Base-by-base conservation (phyloP, 2,329 filamentous ascomycete genomes). In the Rhinocladiella mackenziei region DNA sequence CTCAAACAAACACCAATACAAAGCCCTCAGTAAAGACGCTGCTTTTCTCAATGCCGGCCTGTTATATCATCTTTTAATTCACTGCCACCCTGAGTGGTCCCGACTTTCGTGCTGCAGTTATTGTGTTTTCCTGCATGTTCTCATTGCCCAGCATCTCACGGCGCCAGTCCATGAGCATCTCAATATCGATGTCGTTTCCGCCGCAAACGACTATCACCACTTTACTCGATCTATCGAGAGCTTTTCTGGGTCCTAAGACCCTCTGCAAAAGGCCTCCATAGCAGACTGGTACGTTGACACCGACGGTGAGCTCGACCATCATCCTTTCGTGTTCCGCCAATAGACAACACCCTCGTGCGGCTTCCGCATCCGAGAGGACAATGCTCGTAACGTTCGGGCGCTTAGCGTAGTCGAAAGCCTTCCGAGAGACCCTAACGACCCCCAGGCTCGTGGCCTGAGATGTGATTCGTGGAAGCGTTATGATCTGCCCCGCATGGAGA, bases 171-270 rank as follows among this genome's bases (percentile, higher is more conserved):
- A 72, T 68, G 39, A 88, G 66, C 59, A 81, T 74, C 25, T 76
- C 73, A 47, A 83, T 62, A 2, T 76, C 78, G 22, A 86, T 75
- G 61, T 80, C 80, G 15, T 76, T 81, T 4, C 85, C 85, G 33
- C 91, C 89, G 59, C 91, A 96, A 5, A 96, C 80, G 19, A 94
- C 74, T 37, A 96, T 70, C 1, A 96, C 88, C 4, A 95, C 76
- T 53, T 85, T 86, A 62, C 80, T 84, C 46, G 75, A 67, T 1
- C 72, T 69, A 65, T 75, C 81, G 51, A 87, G 74, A 23, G 37
- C 37, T 25, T 44, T 45, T 11, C 31, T 33, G 4, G 31, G 5
- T 11, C 13, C 17, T 15, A 33, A 19, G 15, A 33, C 31, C 9
- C 35, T 39, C 15, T 39, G 26, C 33, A 44, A 23, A 2, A 32